These are phyloP conservation scores for Rutstroemia sp. DNA, from an alignment of 2,329 filamentous ascomycete genomes.

Conservation along the genomic window DNA sequence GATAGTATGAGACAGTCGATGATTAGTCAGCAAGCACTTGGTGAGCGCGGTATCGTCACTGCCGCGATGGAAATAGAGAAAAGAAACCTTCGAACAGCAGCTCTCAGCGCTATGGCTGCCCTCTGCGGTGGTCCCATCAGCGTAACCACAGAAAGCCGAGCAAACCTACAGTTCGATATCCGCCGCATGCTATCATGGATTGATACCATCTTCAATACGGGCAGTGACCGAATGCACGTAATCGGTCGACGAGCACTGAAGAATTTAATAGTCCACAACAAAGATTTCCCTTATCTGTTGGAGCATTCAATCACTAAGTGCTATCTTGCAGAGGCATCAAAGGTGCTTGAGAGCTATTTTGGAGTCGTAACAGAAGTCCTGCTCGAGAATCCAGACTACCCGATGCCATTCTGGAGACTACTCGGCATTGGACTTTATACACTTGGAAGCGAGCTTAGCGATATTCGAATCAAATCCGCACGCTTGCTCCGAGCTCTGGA, in stretches of 20 bases:
- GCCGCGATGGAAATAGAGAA: slow-evolving; percentile 97
- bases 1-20: slow-evolving; percentile 81
- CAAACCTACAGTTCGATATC: slow-evolving; percentile 85
- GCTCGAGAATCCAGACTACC: slow-evolving; percentile 73
- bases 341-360: slow-evolving; percentile 92
- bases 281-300: slow-evolving; percentile 75
- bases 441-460: slow-evolving; percentile 82
- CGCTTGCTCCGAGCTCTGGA: slow-evolving; percentile 75
- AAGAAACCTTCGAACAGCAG: slow-evolving; percentile 80
- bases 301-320: slow-evolving; percentile 89
- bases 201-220: slow-evolving; percentile 85
- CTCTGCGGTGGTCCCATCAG: slow-evolving; percentile 81
- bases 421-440: slow-evolving; percentile 85
- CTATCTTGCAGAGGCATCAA: slow-evolving; percentile 72
- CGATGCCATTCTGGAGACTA: slow-evolving; percentile 83
- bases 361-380: slow-evolving; percentile 85
- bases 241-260: slow-evolving; percentile 84
- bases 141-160: slow-evolving; percentile 80
- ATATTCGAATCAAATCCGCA: slow-evolving; percentile 82
- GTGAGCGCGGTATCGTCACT: slow-evolving; percentile 70
- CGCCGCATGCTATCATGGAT: slow-evolving; percentile 92
- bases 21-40: slow-evolving; percentile 66
- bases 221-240: slow-evolving; percentile 83
- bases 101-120: slow-evolving; percentile 90
- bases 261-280: slow-evolving; percentile 86